Percentiles rank a stretch among this genome's conserved stretches.
phyloP scores from a whole-genome alignment of 345 rosid species.

The Boechera retrofracta region DNA sequence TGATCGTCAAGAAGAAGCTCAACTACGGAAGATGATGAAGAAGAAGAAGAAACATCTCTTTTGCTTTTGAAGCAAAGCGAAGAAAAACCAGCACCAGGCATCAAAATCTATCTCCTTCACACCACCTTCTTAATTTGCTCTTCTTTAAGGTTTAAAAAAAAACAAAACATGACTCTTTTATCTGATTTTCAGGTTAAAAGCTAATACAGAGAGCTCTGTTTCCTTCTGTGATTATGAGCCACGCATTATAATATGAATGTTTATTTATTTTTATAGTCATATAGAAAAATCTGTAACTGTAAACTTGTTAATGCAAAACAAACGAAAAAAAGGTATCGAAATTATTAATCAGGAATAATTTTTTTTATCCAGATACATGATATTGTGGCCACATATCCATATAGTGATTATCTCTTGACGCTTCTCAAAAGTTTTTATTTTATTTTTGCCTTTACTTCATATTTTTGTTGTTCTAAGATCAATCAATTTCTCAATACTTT shows the following conservation, averaged over 20 bases:
- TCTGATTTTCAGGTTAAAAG: constrained; percentile 32
- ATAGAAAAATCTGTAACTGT: constrained; percentile 1
- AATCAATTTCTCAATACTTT: background rate
- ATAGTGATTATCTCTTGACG: constrained; percentile 10
- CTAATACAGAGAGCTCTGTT: constrained; percentile 36
- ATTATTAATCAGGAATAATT: background rate
- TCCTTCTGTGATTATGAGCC: constrained; percentile 22
- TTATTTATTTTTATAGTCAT: background rate
- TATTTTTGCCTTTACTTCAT: background rate
- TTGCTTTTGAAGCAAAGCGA: constrained; percentile 24
- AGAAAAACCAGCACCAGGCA: background rate
- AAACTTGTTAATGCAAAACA: constrained; percentile 21
- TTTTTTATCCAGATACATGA: constrained; percentile 41
- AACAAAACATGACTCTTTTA: background rate
- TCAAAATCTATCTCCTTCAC: constrained; percentile 3
- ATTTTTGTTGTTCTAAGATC: background rate
- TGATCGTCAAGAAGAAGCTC: constrained; percentile 79
- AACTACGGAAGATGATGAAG: constrained; percentile 42
- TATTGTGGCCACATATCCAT: constrained; percentile 57
- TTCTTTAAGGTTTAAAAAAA: background rate
- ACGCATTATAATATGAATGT: constrained; percentile 1
- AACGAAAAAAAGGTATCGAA: background rate
- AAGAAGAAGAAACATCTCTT: constrained; percentile 45
- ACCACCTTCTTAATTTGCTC: background rate
- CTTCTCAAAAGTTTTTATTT: background rate